Base-by-base conservation (phyloP, 129 eudicot genomes). In the Flaveria brownii region DNA sequence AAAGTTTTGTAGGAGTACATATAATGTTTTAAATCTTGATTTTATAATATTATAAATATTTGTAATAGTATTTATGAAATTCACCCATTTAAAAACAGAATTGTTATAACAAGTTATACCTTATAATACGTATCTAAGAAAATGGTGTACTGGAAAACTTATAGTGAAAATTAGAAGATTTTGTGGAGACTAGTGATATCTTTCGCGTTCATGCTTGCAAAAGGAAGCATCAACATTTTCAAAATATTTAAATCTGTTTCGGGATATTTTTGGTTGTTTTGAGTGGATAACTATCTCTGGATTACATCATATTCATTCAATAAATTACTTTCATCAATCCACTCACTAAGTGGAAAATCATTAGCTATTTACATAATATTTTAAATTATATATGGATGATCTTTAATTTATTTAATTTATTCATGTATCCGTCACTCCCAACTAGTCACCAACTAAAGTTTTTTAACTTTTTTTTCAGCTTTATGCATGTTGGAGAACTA, bases 401-500 rank as follows among this genome's bases (percentile, higher is more conserved):
- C 12, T 7, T 43, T 55, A n/a, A 55, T 55, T 55, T 55, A 55
- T n/a, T n/a, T 55, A 55, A n/a, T 3, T 55, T 55, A 55, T 18
- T 18, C 28, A 6, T 55, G 62, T 28, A 55, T 55, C 62, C 62
- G 8, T 55, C 62, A 17, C 62, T 55, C 62, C 26, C 62, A 55
- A 13, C 62, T 17, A 43, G 13, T 11, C 13, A 43, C 49, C 12
- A 33, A 55, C 26, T 18, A 55, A 55, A 55, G 12, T 18, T 55
- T 18, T n/a, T 55, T n/a, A 55, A 55, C 2, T 18, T 55, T 8
- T 8, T 17, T 55, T n/a, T 18, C 18, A 18, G 62, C 62, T 55
- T 55, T 55, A 22, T 55, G 28, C 18, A 55, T 55, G 62, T 55
- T 55, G 62, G 62, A 55, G 62, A 55, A 55, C 62, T 55, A 55